These are phyloP conservation scores for Syncephalastrum monosporum DNA, from an alignment of 371 early-diverging fungal species.

Conservation along the genomic window DNA sequence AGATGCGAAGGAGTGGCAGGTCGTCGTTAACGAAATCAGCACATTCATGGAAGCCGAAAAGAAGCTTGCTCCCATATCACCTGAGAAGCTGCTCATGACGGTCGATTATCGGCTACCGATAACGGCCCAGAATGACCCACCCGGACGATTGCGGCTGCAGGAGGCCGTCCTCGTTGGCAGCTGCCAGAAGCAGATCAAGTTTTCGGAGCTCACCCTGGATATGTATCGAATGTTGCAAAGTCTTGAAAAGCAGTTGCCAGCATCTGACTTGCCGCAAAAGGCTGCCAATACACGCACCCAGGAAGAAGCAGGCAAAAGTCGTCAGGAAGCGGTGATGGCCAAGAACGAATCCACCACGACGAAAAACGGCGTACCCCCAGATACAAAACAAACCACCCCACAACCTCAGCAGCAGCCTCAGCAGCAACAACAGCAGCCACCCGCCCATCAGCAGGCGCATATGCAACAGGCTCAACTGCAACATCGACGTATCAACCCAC, in stretches of 20 bases:
- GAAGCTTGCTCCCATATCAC: constrained; percentile 74
- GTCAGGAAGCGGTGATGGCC: constrained; percentile 8
- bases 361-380: not conserved
- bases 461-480: constrained; percentile 13
- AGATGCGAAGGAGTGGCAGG: constrained; percentile 92
- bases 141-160: constrained; percentile 64
- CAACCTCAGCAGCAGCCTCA: not conserved
- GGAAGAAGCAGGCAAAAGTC: not conserved
- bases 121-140: constrained; percentile 41
- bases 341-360: constrained; percentile 18
- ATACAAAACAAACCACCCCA: not conserved
- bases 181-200: constrained; percentile 89
- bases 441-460: not conserved
- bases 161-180: constrained; percentile 95
- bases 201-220: constrained; percentile 93
- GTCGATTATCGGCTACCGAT: constrained; percentile 63
- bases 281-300: not conserved
- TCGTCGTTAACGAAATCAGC: constrained; percentile 86
- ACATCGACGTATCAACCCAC: constrained; percentile 74
- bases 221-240: constrained; percentile 95
- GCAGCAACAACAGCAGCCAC: not conserved
- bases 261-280: constrained; percentile 1
- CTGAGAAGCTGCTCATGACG: constrained; percentile 56
- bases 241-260: constrained; percentile 48
- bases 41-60: constrained; percentile 91